Evolutionary conservation across 495 filamentous ascomycete genomes (phyloP), one percentile per base, ranked within the genome.

Genomic region (Hypoxylon lienhwacheense): DNA sequence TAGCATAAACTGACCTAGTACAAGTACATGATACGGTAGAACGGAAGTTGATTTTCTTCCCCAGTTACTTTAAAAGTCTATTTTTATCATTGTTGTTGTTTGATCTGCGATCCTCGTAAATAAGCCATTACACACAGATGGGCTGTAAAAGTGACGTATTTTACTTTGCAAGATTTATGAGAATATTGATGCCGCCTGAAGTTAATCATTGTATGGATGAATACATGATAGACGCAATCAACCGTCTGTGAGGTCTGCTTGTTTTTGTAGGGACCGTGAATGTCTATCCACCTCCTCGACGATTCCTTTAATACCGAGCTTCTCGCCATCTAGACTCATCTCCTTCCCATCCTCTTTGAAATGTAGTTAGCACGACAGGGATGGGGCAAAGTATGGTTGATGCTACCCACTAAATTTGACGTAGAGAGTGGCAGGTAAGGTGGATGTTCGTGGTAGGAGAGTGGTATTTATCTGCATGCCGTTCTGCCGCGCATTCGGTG

Each of bases 221-320:
- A 31, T 35, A 43, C 47, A 17, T 6, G 51, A 5, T 45, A 39
- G 15, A 26, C n/a, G 41, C 48, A 32, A 48, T 73, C 58, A 67
- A 37, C 45, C 85, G 25, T 81, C 83, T 58, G 83, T 78, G 68
- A 99, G 67, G 58, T 91, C 90, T 53, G 89, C 86, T 73, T 90
- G 82, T 62, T 95, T 81, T 56, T 86, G 82, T 66, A 99, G 70
- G 28, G 72, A 70, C 40, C 95, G 78, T 32, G 89, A 95, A 77
- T 97, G 88, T 47, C 95, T 81, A 67, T 96, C 87, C 29, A 96
- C 84, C 72, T 97, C 90, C 69, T 91, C 89, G 25, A 88, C 76
- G 2, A 97, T 81, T 66, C 91, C 89, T 45, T 89, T 88, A 61
- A 97, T 91, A 63, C 84, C 85, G 71, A 96, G 72, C 62, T 85